These are phyloP conservation scores for Cryptosporidium xiaoi DNA, from an alignment of 169 alveolate genomes.

Conservation along the genomic window DNA sequence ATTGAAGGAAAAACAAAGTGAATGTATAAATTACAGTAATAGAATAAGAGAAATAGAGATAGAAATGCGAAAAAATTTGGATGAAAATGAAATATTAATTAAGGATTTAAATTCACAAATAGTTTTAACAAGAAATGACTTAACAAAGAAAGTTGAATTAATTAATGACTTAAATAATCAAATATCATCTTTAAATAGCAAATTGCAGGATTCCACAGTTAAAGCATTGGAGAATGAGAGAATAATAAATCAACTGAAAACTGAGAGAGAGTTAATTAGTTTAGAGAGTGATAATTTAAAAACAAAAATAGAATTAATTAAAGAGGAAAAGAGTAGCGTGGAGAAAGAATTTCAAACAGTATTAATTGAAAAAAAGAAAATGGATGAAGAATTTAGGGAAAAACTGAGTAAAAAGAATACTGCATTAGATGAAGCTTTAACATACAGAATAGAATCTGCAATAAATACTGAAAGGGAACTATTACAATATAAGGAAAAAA, in stretches of 20 bases:
- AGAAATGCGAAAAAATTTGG: slow-evolving; percentile 28
- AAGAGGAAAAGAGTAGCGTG: slow-evolving; percentile 22
- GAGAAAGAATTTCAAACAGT: slow-evolving; percentile 46
- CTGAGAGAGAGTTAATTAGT: slow-evolving; percentile 9
- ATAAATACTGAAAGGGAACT: slow-evolving; percentile 46
- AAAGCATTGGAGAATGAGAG: slow-evolving; percentile 42
- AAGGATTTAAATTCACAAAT: slow-evolving; percentile 50
- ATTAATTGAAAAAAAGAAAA: slow-evolving; percentile 19
- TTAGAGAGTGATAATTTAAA: slow-evolving; percentile 43
- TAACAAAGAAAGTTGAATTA: slow-evolving; percentile 53
- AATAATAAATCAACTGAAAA: slow-evolving; percentile 12
- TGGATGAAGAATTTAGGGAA: slow-evolving; percentile 56
- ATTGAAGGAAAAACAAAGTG: slow-evolving; percentile 31
- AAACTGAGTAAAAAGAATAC: slow-evolving; percentile 25
- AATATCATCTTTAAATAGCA: slow-evolving; percentile 23
- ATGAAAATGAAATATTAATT: slow-evolving; percentile 52
- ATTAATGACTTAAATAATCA: slow-evolving; percentile 34
- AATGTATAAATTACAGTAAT: slow-evolving; percentile 37
- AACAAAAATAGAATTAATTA: slow-evolving; percentile 23
- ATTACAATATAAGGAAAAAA: slow-evolving; percentile 45
- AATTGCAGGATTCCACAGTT: slow-evolving; percentile 30
- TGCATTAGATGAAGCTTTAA: slow-evolving; percentile 41
- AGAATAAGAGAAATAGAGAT: slow-evolving; percentile 50
- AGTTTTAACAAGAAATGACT: slow-evolving; percentile 29
- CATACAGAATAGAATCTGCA: slow-evolving; percentile 66